Evolutionary conservation across 306 rosid species (phyloP).

Genomic region (Dalbergia cochinchinensis): DNA sequence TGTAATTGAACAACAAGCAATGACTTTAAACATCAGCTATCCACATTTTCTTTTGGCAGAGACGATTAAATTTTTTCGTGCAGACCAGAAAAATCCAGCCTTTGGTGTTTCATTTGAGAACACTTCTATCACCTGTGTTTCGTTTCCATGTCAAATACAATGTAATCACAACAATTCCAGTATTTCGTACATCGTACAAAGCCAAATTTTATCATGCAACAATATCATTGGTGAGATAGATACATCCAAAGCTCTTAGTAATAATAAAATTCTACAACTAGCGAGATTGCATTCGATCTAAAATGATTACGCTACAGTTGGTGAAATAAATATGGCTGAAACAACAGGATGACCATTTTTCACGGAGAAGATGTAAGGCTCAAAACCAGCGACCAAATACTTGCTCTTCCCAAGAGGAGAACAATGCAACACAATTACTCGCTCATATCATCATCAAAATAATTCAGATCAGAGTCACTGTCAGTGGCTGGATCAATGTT

Average conservation of each 20-base stretch:
- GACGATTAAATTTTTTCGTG: no score
- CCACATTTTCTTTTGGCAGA: no score
- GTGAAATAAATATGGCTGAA: constrained; percentile 30
- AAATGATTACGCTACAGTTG: constrained; percentile 13
- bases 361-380: constrained; percentile 31
- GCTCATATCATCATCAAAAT: constrained; percentile 74
- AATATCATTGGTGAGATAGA: constrained; percentile 24
- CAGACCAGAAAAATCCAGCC: not conserved
- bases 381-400: not conserved
- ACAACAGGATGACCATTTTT: constrained; percentile 3
- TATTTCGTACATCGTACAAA: constrained; percentile 20
- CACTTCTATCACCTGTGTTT: not conserved
- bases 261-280: not conserved
- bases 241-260: not conserved
- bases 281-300: constrained; percentile 10
- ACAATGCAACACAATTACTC: constrained; percentile 53
- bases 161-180: constrained; percentile 20
- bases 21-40: no score
- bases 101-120: not conserved
- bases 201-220: constrained; percentile 39
- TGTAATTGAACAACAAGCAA: no score
- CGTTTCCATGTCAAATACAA: not conserved
- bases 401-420: constrained; percentile 36
- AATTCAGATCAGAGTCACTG: constrained; percentile 76
- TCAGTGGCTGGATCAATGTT: constrained; percentile 65